Conservation (phyloP, 179 eudicot genomes). For the Nepenthes alata region DNA sequence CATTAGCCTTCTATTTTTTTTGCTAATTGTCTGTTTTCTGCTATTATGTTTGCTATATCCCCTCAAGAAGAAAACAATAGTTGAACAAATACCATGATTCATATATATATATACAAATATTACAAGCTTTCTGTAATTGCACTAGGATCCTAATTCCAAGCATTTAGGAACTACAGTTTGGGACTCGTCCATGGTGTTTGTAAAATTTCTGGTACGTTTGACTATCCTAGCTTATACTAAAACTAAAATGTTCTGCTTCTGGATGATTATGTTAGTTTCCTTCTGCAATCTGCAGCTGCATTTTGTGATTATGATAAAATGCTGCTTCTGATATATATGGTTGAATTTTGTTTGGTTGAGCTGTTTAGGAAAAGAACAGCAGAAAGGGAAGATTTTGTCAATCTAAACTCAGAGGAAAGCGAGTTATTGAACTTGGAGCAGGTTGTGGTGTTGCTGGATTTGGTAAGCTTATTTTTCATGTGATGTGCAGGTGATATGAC, state of each 20-base stretch:
- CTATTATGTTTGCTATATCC: too few relatives aligned
- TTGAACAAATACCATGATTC: too few relatives aligned
- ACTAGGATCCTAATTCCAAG: slow-evolving; percentile 90
- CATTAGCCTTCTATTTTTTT: too few relatives aligned
- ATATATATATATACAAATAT: neutral
- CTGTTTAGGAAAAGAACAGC: slow-evolving; percentile 62
- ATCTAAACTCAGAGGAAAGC: slow-evolving; percentile 78
- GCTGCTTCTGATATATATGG: neutral
- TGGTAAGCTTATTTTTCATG: slow-evolving; percentile 30
- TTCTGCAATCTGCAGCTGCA: neutral
- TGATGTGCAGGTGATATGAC: neutral
- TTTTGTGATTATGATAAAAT: too few relatives aligned
- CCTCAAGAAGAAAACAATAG: too few relatives aligned
- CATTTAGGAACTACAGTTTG: slow-evolving; percentile 94
- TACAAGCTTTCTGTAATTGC: slow-evolving; percentile 1
- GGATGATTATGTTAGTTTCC: neutral
- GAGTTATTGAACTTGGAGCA: slow-evolving; percentile 90
- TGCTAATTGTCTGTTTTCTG: too few relatives aligned
- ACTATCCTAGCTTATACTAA: neutral
- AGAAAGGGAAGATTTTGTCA: slow-evolving; percentile 82
- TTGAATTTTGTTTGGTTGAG: slow-evolving; percentile 1
- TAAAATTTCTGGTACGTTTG: slow-evolving; percentile 61
- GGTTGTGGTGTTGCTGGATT: slow-evolving; percentile 98
- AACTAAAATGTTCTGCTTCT: neutral
- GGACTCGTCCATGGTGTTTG: slow-evolving; percentile 95